Evolutionary conservation across 139 green algal genomes (phyloP), one percentile per base, ranked within the genome.

Genomic region (Tetratostichococcus sp.): DNA sequence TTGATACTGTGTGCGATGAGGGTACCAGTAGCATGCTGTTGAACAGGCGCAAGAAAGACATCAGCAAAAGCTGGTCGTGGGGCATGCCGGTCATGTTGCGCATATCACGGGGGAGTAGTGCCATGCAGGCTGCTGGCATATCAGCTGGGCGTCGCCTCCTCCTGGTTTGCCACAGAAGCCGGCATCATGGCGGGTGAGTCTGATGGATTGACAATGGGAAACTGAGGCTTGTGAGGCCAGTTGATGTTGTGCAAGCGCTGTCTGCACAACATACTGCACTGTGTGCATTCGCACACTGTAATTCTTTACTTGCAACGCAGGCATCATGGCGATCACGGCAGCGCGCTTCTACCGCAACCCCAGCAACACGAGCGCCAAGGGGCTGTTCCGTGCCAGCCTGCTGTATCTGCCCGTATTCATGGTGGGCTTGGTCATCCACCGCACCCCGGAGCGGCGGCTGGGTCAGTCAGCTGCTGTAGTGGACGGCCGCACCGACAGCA

Each of bases 341-440:
- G 79, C 85, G 33, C 76, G 81, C n/a, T 99, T 99, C 79, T 87
- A 84, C 75, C 65, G 75, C 35, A 58, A 43, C 11, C 90, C 88
- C 25, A 80, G 62, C 57, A 84, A 82, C 30, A 57, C 74, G 26
- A 81, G 85, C 14, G 94, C 95, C 4, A 83, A 95, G 19, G 81
- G 82, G 21, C 82, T 98, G 42, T 99, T 99, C 83, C 82, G 84
- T 33, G 84, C 84, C 67, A 95, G 84, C 71, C 85, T 99, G 70
- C 67, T 98, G 39, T 91, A 97, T 86, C 86, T 99, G 35, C 96
- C 96, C 28, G 31, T 95, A 35, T 88, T 96, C 75, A 93, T 99
- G 90, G 69, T 70, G 1, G 81, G 76, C 42, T 86, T 98, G 77
- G 78, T 92, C 14, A 25, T 93, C 21, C 94, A 98, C 82, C 82